Evolutionary conservation across 169 alveolate species (phyloP).

Genomic region (Babesia caballi): DNA sequence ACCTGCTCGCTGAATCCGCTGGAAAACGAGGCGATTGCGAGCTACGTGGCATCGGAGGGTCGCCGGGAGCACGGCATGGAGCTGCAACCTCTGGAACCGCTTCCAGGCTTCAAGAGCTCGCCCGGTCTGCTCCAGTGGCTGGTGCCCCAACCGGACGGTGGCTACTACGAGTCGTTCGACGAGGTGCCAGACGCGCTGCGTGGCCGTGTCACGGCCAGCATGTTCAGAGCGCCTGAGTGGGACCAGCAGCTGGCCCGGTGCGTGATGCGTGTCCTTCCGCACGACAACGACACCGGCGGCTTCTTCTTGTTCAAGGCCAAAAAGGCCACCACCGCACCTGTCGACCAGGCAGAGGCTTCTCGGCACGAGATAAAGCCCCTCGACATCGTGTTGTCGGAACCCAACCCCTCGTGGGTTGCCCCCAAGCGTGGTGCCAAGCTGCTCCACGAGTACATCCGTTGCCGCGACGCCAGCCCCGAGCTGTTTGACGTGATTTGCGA

Average conservation of each 20-base stretch:
- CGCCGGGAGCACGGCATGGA: conserved; percentile 52
- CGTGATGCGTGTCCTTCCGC: conserved; percentile 91
- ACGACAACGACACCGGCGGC: conserved; percentile 93
- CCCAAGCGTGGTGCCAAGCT: conserved; percentile 40
- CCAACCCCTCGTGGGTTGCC: background rate
- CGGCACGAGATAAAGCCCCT: background rate
- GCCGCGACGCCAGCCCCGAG: conserved; percentile 9
- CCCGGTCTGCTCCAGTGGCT: conserved; percentile 68
- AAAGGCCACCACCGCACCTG: background rate
- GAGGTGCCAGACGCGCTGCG: conserved; percentile 66
- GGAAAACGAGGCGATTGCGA: conserved; percentile 89
- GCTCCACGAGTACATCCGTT: conserved; percentile 37
- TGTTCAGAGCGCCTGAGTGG: conserved; percentile 60
- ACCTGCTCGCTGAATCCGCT: conserved; percentile 96
- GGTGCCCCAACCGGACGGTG: conserved; percentile 61
- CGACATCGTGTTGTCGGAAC: background rate
- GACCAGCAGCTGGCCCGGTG: conserved; percentile 27
- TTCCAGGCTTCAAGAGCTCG: conserved; percentile 57
- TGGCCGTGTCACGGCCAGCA: conserved; percentile 42
- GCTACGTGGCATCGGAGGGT: conserved; percentile 58
- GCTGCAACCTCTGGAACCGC: conserved; percentile 40
- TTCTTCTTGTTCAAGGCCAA: conserved; percentile 84
- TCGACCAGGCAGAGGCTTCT: background rate
- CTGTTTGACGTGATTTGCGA: background rate
- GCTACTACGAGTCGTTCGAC: conserved; percentile 55